Conservation (phyloP, 441 rosid genomes). For the Biscutella laevigata region DNA sequence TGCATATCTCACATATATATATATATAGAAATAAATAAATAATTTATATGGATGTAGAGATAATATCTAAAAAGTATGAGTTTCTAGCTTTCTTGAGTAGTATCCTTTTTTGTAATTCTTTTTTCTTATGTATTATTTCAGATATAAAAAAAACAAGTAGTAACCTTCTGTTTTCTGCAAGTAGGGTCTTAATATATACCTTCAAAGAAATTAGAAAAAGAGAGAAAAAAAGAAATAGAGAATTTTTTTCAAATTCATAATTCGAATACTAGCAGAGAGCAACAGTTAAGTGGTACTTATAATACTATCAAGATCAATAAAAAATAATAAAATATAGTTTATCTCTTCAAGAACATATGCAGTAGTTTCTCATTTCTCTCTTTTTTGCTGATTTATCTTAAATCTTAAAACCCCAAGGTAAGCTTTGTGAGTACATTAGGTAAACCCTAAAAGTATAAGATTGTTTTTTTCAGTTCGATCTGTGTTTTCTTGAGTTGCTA, state of each 20-base stretch:
- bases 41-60: constrained; percentile 16
- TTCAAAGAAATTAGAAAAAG: constrained; percentile 12
- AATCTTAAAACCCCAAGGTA: constrained; percentile 28
- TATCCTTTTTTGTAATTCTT: constrained; percentile 18
- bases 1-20: constrained; percentile 7
- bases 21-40: no score
- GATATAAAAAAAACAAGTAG: constrained; percentile 22
- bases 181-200: constrained; percentile 23
- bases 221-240: no score
- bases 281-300: constrained; percentile 30
- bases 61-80: constrained; percentile 7
- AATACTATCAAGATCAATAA: constrained; percentile 8
- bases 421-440: not conserved
- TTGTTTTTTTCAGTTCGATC: not conserved
- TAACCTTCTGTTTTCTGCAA: constrained; percentile 35
- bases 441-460: constrained; percentile 3
- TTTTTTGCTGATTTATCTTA: constrained; percentile 14
- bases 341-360: constrained; percentile 15
- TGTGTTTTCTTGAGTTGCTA: not conserved
- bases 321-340: not conserved
- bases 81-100: constrained; percentile 20
- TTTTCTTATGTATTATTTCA: constrained; percentile 20
- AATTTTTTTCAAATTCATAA: constrained; percentile 16
- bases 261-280: constrained; percentile 24
- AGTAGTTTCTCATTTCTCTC: constrained; percentile 8